phyloP scores from a whole-genome alignment of 192 early-diverging fungal species.

The Oehlia diaphana region DNA sequence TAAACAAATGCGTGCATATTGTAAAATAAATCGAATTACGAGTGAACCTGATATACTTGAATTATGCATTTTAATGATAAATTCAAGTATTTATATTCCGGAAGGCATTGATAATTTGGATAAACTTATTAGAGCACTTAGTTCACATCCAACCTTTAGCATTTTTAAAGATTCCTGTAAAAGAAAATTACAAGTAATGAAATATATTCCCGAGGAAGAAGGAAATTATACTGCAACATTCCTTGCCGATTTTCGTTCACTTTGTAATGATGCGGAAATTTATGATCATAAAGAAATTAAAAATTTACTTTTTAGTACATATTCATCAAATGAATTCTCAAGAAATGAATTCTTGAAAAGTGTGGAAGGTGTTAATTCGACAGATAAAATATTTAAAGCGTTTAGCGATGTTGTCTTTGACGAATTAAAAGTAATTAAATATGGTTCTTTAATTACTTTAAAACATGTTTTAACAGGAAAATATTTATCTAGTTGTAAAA shows the following conservation, averaged over 20 bases:
- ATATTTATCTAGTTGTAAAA: neutral
- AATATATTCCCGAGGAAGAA: neutral
- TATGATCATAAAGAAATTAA: neutral
- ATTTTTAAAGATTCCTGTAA: neutral
- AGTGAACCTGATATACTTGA: too few relatives aligned
- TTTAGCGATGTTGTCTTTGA: neutral
- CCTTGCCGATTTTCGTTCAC: neutral
- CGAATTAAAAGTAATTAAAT: neutral
- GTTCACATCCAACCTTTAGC: too few relatives aligned
- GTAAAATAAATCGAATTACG: too few relatives aligned
- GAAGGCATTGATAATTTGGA: neutral
- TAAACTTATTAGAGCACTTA: neutral
- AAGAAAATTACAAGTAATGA: neutral
- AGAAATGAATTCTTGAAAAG: neutral
- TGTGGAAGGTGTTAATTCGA: neutral
- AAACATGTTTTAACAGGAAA: neutral
- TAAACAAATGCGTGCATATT: too few relatives aligned
- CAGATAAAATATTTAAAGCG: neutral
- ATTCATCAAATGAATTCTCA: neutral
- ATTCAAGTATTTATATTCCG: too few relatives aligned
- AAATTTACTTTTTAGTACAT: neutral
- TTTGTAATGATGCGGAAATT: neutral
- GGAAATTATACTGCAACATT: neutral
- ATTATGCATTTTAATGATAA: too few relatives aligned
- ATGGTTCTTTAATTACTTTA: neutral